Conservation (phyloP, 352 stramenopile species). For the Pythium apleroticum region DNA sequence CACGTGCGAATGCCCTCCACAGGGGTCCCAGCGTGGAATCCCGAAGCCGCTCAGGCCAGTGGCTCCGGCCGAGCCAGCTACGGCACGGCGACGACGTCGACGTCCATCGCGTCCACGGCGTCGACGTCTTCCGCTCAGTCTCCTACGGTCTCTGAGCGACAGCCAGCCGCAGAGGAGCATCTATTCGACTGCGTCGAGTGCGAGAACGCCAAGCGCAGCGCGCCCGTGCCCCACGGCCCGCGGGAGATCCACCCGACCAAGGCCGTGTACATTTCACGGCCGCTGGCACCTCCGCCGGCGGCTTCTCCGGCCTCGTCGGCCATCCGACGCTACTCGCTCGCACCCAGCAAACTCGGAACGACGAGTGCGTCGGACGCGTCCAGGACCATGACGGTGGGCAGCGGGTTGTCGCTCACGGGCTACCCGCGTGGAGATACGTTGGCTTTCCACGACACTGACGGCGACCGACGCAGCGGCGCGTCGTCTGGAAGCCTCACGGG, state of each 20-base stretch:
- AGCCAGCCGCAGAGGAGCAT: slow-evolving; percentile 32
- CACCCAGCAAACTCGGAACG: not conserved
- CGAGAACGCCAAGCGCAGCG: slow-evolving; percentile 36
- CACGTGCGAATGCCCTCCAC: not conserved
- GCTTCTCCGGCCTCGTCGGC: slow-evolving; percentile 29
- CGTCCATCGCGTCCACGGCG: slow-evolving; percentile 3
- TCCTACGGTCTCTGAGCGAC: not conserved
- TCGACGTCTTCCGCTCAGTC: not conserved
- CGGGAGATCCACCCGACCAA: slow-evolving; percentile 69
- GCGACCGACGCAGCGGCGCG: slow-evolving; percentile 32
- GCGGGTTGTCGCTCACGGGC: slow-evolving; percentile 8
- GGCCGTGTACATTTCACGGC: slow-evolving; percentile 61
- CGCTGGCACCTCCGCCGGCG: slow-evolving; percentile 27
- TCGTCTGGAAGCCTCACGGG: slow-evolving; percentile 25
- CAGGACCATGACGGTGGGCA: not conserved
- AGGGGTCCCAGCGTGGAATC: not conserved
- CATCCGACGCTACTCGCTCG: slow-evolving; percentile 6
- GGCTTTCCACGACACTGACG: slow-evolving; percentile 15
- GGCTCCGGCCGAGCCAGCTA: not conserved
- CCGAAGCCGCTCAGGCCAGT: not conserved
- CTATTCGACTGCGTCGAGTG: slow-evolving; percentile 65
- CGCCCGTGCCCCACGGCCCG: slow-evolving; percentile 42
- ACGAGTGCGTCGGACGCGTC: slow-evolving; percentile 16
- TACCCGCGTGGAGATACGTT: not conserved
- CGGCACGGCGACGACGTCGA: not conserved